Conservation (phyloP, 1,139 yeast species). For the Lodderomyces pseudojiufengensis region DNA sequence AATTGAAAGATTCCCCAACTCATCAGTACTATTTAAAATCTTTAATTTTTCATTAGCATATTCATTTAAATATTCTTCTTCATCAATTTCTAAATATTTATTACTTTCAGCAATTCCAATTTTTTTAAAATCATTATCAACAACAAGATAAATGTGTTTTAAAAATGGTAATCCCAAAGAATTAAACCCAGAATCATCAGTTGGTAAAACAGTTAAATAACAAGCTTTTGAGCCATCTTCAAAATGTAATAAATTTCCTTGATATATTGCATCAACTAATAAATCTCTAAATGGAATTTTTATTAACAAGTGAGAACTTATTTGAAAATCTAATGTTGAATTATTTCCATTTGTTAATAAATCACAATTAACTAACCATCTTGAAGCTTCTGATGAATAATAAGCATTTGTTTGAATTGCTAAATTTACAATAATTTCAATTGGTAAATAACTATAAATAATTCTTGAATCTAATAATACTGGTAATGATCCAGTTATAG, state of each 20-base stretch:
- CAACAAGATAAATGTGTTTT: constrained; percentile 55
- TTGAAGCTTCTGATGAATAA: constrained; percentile 44
- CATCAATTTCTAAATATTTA: constrained; percentile 9
- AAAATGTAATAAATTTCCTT: constrained; percentile 38
- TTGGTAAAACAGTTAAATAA: constrained; percentile 51
- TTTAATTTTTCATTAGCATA: background rate
- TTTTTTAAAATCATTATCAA: constrained; percentile 57
- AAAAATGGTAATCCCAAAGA: constrained; percentile 63
- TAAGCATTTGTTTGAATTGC: constrained; percentile 76
- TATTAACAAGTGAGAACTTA: constrained; percentile 49
- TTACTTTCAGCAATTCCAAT: constrained; percentile 47
- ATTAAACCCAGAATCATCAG: constrained; percentile 47
- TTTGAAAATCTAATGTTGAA: constrained; percentile 53
- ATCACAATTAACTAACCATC: constrained; percentile 73
- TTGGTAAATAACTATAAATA: constrained; percentile 54
- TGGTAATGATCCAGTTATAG: constrained; percentile 40
- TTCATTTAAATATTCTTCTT: constrained; percentile 1
- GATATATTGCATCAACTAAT: constrained; percentile 36
- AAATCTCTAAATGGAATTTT: constrained; percentile 52
- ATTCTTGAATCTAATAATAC: constrained; percentile 62
- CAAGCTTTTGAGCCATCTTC: constrained; percentile 61
- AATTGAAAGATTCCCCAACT: background rate
- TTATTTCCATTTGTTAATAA: constrained; percentile 24
- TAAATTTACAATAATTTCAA: constrained; percentile 54
- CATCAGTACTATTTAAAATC: background rate